phyloP scores from a whole-genome alignment of 148 eudicot species.

The Camellia granthamiana region DNA sequence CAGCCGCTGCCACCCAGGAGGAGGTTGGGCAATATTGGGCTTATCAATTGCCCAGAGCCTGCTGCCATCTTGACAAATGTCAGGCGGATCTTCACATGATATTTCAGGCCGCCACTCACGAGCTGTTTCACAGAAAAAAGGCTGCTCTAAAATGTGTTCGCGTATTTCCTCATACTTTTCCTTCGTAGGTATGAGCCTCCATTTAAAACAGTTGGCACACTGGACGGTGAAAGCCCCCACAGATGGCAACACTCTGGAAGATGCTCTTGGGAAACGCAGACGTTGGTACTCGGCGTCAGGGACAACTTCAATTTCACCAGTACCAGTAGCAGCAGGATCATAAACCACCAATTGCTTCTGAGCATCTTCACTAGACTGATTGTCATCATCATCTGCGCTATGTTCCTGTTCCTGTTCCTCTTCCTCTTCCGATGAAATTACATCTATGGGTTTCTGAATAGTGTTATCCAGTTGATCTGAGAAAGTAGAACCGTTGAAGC shows the following conservation, averaged over 20 bases:
- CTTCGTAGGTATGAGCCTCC: conserved; percentile 92
- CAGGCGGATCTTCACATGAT: conserved; percentile 69
- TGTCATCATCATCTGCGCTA: conserved; percentile 20
- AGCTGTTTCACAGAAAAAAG: conserved; percentile 71
- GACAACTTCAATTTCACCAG: conserved; percentile 21
- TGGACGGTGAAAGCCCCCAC: conserved; percentile 89
- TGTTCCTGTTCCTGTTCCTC: conserved; percentile 20
- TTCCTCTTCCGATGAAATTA: conserved; percentile 36
- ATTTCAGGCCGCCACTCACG: conserved; percentile 76
- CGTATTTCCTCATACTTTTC: conserved; percentile 90
- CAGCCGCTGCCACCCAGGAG: conserved; percentile 86
- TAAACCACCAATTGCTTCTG: conserved; percentile 61
- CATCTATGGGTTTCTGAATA: conserved; percentile 23
- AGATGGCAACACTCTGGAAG: conserved; percentile 50
- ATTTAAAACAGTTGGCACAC: conserved; percentile 80
- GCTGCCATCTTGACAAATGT: conserved; percentile 78
- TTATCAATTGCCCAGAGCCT: conserved; percentile 96
- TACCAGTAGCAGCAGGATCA: conserved; percentile 35
- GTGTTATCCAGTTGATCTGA: conserved; percentile 16
- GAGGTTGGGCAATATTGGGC: conserved; percentile 83
- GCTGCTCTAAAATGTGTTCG: conserved; percentile 63
- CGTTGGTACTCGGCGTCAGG: conserved; percentile 36
- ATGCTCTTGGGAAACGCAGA: conserved; percentile 12
- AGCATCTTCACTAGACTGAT: conserved; percentile 34
- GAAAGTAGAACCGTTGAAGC: conserved; percentile 20